Evolutionary conservation across 2,329 filamentous ascomycete genomes (phyloP).

Genomic region (Fusarium humuli): DNA sequence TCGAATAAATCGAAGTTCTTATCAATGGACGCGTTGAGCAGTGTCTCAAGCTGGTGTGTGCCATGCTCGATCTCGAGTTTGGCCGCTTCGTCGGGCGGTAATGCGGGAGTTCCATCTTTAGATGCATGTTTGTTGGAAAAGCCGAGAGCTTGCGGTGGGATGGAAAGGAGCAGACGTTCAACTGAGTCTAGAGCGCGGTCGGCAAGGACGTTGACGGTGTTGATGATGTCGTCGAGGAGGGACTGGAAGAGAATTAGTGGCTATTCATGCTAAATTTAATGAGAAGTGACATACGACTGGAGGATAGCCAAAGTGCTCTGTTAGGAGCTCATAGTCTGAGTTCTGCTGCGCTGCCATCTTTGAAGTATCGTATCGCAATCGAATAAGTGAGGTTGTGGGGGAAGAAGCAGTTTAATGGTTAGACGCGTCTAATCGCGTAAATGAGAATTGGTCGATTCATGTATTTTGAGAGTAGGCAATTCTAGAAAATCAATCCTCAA

Average conservation of each 20-base stretch:
- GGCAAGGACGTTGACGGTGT: conserved; percentile 92
- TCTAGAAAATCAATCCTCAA: neutral
- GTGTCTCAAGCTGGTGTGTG: conserved; percentile 84
- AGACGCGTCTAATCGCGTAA: conserved; percentile 39
- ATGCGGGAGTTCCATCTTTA: conserved; percentile 51
- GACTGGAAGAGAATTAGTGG: conserved; percentile 64
- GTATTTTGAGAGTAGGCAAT: neutral
- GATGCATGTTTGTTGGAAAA: conserved; percentile 69
- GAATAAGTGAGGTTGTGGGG: neutral
- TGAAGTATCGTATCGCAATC: conserved; percentile 10
- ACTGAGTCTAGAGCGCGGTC: conserved; percentile 90
- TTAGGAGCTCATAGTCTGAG: conserved; percentile 77
- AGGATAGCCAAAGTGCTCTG: conserved; percentile 95
- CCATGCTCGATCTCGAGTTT: conserved; percentile 86
- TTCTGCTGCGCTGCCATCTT: conserved; percentile 51
- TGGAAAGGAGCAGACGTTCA: conserved; percentile 81
- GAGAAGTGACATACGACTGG: conserved; percentile 76
- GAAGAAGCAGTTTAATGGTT: neutral
- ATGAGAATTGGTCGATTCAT: conserved; percentile 13
- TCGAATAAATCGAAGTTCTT: conserved; percentile 88
- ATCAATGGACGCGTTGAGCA: conserved; percentile 83
- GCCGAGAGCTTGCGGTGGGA: conserved; percentile 81
- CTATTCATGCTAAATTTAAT: neutral
- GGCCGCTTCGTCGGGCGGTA: conserved; percentile 56
- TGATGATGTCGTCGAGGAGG: conserved; percentile 97